Evolutionary conservation across 192 early-diverging fungal species (phyloP).

Genomic region (Rhizophagus sp.): DNA sequence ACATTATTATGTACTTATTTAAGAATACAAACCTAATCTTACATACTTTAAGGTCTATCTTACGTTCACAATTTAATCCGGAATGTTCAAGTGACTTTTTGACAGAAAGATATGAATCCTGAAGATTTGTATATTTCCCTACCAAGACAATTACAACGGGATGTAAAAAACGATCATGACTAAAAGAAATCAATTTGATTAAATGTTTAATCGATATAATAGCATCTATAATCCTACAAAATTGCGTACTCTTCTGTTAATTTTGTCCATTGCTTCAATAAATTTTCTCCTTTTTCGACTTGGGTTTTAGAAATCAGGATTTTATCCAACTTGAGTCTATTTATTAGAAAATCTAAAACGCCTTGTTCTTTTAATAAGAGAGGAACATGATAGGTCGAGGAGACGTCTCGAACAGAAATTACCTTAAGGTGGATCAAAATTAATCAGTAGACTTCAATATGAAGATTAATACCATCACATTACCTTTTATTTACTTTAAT

Average conservation of each 20-base stretch:
- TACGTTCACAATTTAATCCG: conserved; percentile 78
- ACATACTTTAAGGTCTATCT: conserved; percentile 62
- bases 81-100: conserved; percentile 97
- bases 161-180: conserved; percentile 79
- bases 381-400: conserved; percentile 96
- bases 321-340: conserved; percentile 73
- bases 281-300: conserved; percentile 53
- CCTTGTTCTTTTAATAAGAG: conserved; percentile 87
- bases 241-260: conserved; percentile 58
- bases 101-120: conserved; percentile 97
- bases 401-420: conserved; percentile 94
- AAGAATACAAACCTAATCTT: not conserved
- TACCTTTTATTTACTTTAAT: not conserved
- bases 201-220: not conserved
- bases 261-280: conserved; percentile 88
- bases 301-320: conserved; percentile 57
- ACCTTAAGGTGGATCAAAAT: conserved; percentile 28
- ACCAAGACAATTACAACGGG: conserved; percentile 87
- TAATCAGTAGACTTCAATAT: not conserved
- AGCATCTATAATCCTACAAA: not conserved
- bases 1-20: not conserved
- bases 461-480: not conserved
- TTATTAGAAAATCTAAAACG: conserved; percentile 76
- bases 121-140: conserved; percentile 96
- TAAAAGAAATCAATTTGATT: conserved; percentile 30